Evolutionary conservation across 768 basidiomycete genomes (phyloP).

Genomic region (Kwoniella sp.): DNA sequence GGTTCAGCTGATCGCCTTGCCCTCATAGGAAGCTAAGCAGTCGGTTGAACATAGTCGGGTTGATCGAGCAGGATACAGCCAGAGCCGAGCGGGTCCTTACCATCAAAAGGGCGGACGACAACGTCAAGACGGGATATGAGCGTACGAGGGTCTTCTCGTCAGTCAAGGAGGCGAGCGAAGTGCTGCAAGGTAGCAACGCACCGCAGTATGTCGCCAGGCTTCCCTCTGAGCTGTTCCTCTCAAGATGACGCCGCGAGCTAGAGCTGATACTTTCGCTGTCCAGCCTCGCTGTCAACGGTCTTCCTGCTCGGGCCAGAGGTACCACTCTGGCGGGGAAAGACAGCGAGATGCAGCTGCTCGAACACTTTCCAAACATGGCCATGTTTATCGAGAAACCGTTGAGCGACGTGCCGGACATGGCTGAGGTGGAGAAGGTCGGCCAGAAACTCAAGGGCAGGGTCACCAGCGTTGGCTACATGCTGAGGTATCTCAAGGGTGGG

Average conservation of each 20-base stretch:
- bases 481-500: conserved; percentile 74
- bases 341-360: conserved; percentile 76
- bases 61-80: conserved; percentile 80
- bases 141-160: conserved; percentile 55
- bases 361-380: conserved; percentile 77
- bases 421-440: conserved; percentile 17
- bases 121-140: conserved; percentile 82
- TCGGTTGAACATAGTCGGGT: conserved; percentile 87
- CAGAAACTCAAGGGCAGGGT: conserved; percentile 34
- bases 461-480: conserved; percentile 60
- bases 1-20: not conserved
- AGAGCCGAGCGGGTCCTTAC: conserved; percentile 69
- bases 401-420: conserved; percentile 58
- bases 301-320: conserved; percentile 81
- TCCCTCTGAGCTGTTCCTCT: not conserved
- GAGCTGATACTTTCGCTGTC: conserved; percentile 41
- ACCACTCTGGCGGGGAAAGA: conserved; percentile 66
- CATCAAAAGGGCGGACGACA: conserved; percentile 76
- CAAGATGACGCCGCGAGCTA: not conserved
- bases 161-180: conserved; percentile 19
- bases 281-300: conserved; percentile 55
- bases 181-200: conserved; percentile 6
- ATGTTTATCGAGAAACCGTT: conserved; percentile 90
- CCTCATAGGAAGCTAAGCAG: conserved; percentile 71
- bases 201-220: conserved; percentile 11